Conservation (phyloP, 2,329 filamentous ascomycete genomes). For the Onygenales sp. region DNA sequence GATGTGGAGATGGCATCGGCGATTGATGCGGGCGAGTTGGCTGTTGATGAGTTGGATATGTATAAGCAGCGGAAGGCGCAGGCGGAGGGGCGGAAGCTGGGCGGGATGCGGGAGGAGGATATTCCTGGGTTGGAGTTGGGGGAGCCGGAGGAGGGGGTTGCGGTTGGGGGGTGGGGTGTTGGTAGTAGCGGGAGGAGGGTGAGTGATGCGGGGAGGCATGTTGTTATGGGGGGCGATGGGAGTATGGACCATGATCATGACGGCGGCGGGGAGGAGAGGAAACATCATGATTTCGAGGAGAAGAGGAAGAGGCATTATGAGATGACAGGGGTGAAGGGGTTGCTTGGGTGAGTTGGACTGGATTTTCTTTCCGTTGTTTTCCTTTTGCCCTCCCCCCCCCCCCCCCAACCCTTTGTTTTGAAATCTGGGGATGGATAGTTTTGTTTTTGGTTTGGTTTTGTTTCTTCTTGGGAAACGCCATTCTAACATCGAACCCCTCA, state of each 20-base stretch:
- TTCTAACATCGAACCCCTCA: too few species aligned
- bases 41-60: conserved; percentile 59
- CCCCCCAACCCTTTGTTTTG: too few species aligned
- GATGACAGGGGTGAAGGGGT: conserved; percentile 86
- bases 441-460: too few species aligned
- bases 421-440: too few species aligned
- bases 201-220: conserved; percentile 33
- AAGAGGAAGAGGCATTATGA: conserved; percentile 96
- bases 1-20: conserved; percentile 23
- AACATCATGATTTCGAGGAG: conserved; percentile 85
- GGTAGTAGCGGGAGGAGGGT: conserved; percentile 22
- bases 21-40: conserved; percentile 60
- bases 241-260: conserved; percentile 29
- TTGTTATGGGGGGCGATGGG: conserved; percentile 32
- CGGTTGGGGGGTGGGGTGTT: too few species aligned
- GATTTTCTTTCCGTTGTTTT: background rate
- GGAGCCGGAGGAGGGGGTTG: conserved; percentile 64
- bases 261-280: conserved; percentile 68
- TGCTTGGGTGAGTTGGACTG: conserved; percentile 57
- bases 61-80: conserved; percentile 26
- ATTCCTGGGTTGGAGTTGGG: conserved; percentile 89
- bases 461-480: too few species aligned
- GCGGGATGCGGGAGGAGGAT: conserved; percentile 53
- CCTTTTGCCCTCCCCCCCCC: background rate
- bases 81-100: conserved; percentile 27